phyloP scores from a whole-genome alignment of 176 grass and related monocot genomes.

The Triticum dicoccoides region DNA sequence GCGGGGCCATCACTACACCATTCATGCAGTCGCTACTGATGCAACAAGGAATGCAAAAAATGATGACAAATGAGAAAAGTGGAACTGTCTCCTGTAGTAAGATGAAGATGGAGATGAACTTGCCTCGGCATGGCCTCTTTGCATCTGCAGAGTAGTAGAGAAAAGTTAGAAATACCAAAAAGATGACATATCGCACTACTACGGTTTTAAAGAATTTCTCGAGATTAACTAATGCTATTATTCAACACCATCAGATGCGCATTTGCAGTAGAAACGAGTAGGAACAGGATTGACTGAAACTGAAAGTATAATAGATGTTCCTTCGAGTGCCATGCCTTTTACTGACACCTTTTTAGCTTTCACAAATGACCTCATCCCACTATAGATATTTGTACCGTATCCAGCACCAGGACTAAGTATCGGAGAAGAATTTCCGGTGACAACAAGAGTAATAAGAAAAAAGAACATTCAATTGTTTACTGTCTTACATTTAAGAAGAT shows the following conservation, averaged over 20 bases:
- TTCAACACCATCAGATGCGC: not conserved
- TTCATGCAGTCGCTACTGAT: no score
- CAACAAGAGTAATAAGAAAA: not conserved
- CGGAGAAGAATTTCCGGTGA: not conserved
- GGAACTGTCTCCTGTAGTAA: not conserved
- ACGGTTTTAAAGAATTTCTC: conserved; percentile 15
- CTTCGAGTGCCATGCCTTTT: not conserved
- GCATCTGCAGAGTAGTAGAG: conserved; percentile 66
- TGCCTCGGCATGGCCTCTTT: conserved; percentile 85
- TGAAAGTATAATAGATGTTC: not conserved
- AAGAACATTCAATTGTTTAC: not conserved
- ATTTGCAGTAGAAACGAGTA: not conserved
- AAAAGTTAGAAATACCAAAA: conserved; percentile 25
- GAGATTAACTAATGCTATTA: not conserved
- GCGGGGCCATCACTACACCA: no score
- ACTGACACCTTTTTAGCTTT: not conserved
- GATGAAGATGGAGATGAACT: conserved; percentile 36
- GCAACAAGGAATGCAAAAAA: not conserved
- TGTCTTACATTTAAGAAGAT: conserved; percentile 88
- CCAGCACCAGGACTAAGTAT: not conserved
- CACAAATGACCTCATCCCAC: not conserved
- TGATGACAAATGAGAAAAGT: conserved; percentile 12
- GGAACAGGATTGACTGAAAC: not conserved
- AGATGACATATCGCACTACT: not conserved
- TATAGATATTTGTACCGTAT: conserved; percentile 3